These are phyloP conservation scores for Phanerodontia chrysosporium DNA, from an alignment of 768 basidiomycete species.

Conservation along the genomic window DNA sequence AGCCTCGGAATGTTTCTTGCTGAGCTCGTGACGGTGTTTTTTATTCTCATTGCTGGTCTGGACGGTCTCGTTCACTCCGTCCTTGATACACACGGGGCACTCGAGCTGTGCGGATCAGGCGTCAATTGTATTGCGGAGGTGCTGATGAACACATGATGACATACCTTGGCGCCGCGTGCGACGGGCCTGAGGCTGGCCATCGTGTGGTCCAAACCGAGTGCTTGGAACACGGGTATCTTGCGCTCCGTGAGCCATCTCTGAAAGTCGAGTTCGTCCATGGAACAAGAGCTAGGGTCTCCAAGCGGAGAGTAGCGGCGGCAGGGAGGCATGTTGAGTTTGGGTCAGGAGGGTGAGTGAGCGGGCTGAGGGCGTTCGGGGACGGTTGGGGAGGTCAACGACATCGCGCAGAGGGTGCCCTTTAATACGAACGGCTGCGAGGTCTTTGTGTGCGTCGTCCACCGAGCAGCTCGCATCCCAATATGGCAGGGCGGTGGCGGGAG, in stretches of 20 bases:
- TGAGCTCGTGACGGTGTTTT: not conserved
- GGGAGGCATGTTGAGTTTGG: not conserved
- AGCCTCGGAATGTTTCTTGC: not conserved
- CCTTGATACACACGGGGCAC: not conserved
- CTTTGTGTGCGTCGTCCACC: not conserved
- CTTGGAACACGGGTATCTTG: not conserved
- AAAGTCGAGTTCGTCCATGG: not conserved
- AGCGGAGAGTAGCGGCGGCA: not conserved
- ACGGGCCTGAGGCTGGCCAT: not conserved
- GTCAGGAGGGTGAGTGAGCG: not conserved
- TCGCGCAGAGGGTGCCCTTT: not conserved
- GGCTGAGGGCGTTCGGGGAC: not conserved
- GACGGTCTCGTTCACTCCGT: not conserved
- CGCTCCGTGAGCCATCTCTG: not conserved
- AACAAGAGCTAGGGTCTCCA: not conserved
- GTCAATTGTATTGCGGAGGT: not conserved
- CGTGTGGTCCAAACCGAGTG: not conserved
- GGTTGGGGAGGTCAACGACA: not conserved
- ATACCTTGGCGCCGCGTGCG: not conserved
- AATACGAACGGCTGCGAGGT: not conserved
- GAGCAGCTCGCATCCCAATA: not conserved
- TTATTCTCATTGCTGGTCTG: not conserved
- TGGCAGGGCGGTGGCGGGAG: not conserved
- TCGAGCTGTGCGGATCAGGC: not conserved
- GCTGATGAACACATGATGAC: not conserved